Evolutionary conservation across 1,284 basidiomycete species (phyloP), one percentile per base, ranked within the genome.

Genomic region (Mrakiaceae sp.): DNA sequence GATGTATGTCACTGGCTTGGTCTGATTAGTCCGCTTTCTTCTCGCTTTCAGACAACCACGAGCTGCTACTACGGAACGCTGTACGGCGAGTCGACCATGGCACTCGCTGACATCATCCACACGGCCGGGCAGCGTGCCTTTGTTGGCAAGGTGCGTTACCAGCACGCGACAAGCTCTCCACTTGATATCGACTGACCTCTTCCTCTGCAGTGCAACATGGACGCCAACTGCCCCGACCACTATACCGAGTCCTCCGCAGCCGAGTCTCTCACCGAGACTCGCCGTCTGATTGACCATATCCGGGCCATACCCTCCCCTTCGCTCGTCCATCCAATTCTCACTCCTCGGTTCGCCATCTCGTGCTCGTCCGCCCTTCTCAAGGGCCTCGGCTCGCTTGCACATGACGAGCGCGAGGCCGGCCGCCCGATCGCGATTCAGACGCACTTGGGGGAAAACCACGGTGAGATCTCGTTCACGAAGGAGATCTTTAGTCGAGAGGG

Each of bases 281-380:
- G 78, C 62, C 76, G 78, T n/a, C 80, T 93, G 54, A 84, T 96
- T 69, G 69, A 78, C 0, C 78, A 91, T 75, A 87, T 94, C 70
- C 82, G 81, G 44, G 72, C 80, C 1, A 75, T 88, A 48, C 5
- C 71, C 69, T 7, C 62, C 52, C 39, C 65, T n/a, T 59, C 55
- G 55, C 83, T 93, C 14, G 88, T 98, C 5, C 87, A 88, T 66
- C 94, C 94, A 0, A 85, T 95, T 72, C 78, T 98, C 55, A 98
- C 95, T 0, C 95, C 95, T 16, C 87, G 94, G 16, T 98, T 98
- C 75, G 94, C 95, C 43, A 88, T 98, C 68, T 85, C 88, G n/a
- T 95, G 91, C 75, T 86, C 91, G 0, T 75, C 81, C 11, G 79
- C 83, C n/a, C 83, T 96, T 49, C 81, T 98, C 57, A 63, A 72